phyloP scores from a whole-genome alignment of 169 alveolate species.

The Plasmodium gallinaceum region DNA sequence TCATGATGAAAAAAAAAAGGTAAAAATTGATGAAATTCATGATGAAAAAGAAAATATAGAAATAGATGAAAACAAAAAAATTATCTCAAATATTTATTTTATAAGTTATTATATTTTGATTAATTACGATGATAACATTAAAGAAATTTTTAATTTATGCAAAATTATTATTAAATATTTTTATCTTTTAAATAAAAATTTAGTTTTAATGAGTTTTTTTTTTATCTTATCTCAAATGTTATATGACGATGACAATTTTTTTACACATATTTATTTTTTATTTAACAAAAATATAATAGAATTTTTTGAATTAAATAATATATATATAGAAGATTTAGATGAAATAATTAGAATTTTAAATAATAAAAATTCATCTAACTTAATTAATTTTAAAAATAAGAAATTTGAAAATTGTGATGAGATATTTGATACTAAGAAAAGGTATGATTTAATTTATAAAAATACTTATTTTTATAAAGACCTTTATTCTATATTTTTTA shows the following conservation, averaged over 20 bases:
- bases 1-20: not conserved
- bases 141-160: constrained; percentile 20
- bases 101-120: constrained; percentile 31
- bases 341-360: not conserved
- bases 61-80: constrained; percentile 5
- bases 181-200: constrained; percentile 20
- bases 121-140: constrained; percentile 2
- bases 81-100: constrained; percentile 40
- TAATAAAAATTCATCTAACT: not conserved
- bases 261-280: constrained; percentile 7
- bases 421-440: not conserved
- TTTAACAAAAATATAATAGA: not conserved
- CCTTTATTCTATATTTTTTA: constrained; percentile 22
- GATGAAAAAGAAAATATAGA: not conserved
- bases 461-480: not conserved
- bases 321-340: not conserved
- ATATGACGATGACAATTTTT: constrained; percentile 3
- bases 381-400: not conserved
- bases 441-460: no score
- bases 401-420: not conserved
- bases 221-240: constrained; percentile 31
- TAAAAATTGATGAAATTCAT: not conserved
- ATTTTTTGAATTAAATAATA: not conserved
- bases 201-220: constrained; percentile 33
- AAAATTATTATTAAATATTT: constrained; percentile 24